A percentile compares a stretch with the other conserved stretches of the same genome.
phyloP scores from a whole-genome alignment of 345 rosid species.

The Aegle marmelos region DNA sequence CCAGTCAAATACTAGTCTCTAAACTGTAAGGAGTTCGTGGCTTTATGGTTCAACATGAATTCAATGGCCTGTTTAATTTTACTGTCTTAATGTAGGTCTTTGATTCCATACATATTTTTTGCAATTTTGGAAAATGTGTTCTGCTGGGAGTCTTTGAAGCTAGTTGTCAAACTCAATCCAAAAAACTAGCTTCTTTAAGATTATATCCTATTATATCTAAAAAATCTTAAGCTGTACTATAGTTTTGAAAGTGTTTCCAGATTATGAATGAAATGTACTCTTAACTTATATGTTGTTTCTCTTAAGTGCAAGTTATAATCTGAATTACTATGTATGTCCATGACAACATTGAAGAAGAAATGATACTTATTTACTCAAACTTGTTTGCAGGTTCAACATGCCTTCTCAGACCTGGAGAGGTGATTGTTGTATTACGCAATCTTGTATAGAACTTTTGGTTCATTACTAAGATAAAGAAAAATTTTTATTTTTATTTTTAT shows the following conservation, averaged over 20 bases:
- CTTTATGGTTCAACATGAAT: no score
- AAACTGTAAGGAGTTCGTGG: no score
- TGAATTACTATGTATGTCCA: background rate
- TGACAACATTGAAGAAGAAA: background rate
- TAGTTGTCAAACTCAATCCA: no score
- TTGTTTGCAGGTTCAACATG: conserved; percentile 53
- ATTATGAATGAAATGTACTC: background rate
- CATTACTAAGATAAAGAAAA: background rate
- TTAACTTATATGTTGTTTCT: background rate
- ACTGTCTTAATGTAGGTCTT: no score
- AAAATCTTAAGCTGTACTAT: no score
- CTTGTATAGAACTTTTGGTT: background rate
- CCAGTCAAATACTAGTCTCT: no score
- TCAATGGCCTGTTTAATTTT: no score
- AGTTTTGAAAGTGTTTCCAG: background rate
- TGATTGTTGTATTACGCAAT: conserved; percentile 15
- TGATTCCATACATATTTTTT: no score
- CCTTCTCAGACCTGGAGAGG: conserved; percentile 66
- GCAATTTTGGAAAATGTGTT: no score
- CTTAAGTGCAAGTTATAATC: background rate
- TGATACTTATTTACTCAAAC: background rate
- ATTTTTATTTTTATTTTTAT: no score
- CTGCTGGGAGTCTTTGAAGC: no score
- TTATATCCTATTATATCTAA: no score
- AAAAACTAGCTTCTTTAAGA: background rate